phyloP scores from a whole-genome alignment of 208 protist species.

The Crithidia sp. region DNA sequence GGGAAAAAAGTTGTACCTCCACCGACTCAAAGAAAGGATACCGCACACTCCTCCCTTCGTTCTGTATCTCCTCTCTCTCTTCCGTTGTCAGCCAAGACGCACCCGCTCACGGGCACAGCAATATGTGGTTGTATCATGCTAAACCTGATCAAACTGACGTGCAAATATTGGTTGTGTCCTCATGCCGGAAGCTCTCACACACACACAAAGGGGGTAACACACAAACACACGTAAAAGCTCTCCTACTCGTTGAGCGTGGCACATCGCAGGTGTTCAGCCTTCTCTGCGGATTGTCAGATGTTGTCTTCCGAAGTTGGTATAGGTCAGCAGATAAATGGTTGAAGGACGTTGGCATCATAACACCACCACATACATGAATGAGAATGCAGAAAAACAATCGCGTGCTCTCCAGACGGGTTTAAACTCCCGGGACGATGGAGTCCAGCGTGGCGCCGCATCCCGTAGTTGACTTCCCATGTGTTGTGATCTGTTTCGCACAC shows the following conservation, averaged over 20 bases:
- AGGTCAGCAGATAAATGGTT: neutral
- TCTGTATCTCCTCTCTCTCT: neutral
- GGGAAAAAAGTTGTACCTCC: neutral
- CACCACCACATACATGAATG: neutral
- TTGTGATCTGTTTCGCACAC: neutral
- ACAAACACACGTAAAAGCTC: neutral
- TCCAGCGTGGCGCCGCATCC: neutral
- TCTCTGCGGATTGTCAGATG: slow-evolving; percentile 21
- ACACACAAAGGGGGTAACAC: neutral
- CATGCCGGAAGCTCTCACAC: neutral
- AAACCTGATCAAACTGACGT: slow-evolving; percentile 15
- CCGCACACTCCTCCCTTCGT: neutral
- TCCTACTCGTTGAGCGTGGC: neutral
- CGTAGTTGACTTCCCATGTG: slow-evolving; percentile 18
- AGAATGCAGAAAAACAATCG: neutral
- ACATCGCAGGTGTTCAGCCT: slow-evolving; percentile 5
- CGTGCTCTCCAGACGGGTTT: slow-evolving; percentile 9
- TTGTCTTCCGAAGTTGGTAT: slow-evolving; percentile 4
- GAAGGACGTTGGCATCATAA: slow-evolving; percentile 11
- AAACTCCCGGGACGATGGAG: slow-evolving; percentile 11
- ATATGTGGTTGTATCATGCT: slow-evolving; percentile 3
- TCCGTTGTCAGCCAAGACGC: neutral
- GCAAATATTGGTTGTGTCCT: slow-evolving; percentile 15
- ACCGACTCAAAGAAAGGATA: slow-evolving; percentile 22
- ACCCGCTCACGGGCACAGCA: neutral